Evolutionary conservation across 495 filamentous ascomycete genomes (phyloP).

Genomic region (Xylaria grammica): DNA sequence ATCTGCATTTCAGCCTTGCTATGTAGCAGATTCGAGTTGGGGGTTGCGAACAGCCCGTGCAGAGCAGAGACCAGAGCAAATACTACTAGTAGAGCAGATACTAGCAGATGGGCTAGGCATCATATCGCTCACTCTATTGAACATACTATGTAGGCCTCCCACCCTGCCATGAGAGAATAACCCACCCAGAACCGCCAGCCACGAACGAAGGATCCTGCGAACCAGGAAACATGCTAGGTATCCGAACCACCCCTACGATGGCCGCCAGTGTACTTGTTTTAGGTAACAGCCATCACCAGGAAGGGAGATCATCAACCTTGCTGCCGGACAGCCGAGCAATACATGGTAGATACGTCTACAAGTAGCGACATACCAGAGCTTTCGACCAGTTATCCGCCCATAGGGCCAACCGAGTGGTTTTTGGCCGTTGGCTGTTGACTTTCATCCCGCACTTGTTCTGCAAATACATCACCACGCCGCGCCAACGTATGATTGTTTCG

Average conservation of each 20-base stretch:
- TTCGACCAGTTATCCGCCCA: background rate
- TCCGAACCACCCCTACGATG: background rate
- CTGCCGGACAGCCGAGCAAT: slow-evolving; percentile 2
- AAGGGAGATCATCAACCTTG: background rate
- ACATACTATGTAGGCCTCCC: background rate
- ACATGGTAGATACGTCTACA: background rate
- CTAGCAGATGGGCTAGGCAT: too few species aligned
- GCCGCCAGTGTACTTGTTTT: background rate
- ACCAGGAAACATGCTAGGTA: slow-evolving; percentile 1
- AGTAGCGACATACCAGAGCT: background rate
- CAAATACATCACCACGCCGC: background rate
- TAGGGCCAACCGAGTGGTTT: background rate
- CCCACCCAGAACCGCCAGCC: slow-evolving; percentile 1
- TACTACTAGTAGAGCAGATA: too few species aligned
- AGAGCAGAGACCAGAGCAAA: too few species aligned
- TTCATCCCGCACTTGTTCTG: background rate
- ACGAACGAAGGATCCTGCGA: background rate
- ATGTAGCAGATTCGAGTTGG: too few species aligned
- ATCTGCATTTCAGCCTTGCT: too few species aligned
- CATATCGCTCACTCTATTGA: slow-evolving; percentile 2
- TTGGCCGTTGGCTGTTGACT: too few species aligned
- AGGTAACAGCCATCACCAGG: background rate
- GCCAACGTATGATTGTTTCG: background rate
- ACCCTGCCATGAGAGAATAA: background rate
- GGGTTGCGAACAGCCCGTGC: too few species aligned